These are phyloP conservation scores for Cryptosporidium meleagridis DNA, from an alignment of 169 alveolate genomes.

Conservation along the genomic window DNA sequence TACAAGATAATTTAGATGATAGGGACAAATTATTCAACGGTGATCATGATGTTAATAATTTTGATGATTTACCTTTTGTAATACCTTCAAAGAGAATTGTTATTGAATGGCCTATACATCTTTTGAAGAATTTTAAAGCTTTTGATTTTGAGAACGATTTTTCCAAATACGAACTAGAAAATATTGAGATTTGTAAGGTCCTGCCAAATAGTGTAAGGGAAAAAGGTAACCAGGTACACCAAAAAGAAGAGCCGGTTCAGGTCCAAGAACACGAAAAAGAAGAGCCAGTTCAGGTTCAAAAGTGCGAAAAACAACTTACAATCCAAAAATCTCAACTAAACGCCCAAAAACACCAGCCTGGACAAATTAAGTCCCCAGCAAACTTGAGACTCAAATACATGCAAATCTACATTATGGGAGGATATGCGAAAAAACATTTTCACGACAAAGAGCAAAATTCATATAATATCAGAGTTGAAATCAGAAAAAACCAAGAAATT, in stretches of 20 bases:
- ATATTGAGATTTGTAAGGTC: background rate
- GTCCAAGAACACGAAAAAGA: background rate
- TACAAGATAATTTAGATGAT: background rate
- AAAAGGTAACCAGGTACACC: no score
- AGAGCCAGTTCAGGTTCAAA: background rate
- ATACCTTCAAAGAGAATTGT: constrained; percentile 25
- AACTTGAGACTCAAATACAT: background rate
- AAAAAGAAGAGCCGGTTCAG: background rate
- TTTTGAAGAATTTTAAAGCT: background rate
- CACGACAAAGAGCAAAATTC: background rate
- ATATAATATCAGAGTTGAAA: background rate
- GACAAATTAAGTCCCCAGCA: background rate
- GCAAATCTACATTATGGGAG: constrained; percentile 9
- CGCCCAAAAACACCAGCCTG: background rate
- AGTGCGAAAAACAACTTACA: no score
- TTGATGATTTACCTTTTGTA: constrained; percentile 45
- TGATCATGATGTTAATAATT: background rate
- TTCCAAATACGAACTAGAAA: background rate
- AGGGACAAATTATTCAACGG: background rate
- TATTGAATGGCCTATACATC: constrained; percentile 32
- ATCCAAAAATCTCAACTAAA: no score
- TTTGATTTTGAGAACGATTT: background rate
- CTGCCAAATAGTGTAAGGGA: background rate
- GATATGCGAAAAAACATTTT: constrained; percentile 12
- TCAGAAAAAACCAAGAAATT: background rate